These are phyloP conservation scores for Emergomyces pasteurianus DNA, from an alignment of 2,329 filamentous ascomycete species.

Conservation along the genomic window DNA sequence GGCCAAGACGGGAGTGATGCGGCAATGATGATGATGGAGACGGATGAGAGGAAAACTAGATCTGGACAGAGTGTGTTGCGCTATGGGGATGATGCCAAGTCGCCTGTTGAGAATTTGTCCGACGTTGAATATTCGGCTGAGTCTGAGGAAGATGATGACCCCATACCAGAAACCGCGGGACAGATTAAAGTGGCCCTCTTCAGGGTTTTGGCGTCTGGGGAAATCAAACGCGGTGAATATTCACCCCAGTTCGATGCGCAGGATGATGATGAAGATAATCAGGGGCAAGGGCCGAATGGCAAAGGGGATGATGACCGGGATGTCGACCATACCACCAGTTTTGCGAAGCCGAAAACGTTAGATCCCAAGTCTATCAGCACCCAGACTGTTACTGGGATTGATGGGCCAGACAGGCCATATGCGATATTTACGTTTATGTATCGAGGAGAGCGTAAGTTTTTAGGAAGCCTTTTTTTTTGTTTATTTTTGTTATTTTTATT, in stretches of 20 bases:
- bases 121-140: constrained; percentile 56
- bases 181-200: constrained; percentile 98
- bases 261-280: constrained; percentile 70
- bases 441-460: constrained; percentile 74
- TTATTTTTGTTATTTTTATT: not conserved
- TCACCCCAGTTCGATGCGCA: constrained; percentile 95
- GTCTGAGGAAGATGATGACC: constrained; percentile 72
- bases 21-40: constrained; percentile 26
- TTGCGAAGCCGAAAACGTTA: constrained; percentile 88
- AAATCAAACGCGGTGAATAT: constrained; percentile 97
- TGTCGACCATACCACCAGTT: constrained; percentile 93
- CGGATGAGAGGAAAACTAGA: constrained; percentile 22
- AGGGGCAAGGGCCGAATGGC: constrained; percentile 34
- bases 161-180: constrained; percentile 77
- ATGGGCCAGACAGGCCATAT: constrained; percentile 90
- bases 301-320: constrained; percentile 57
- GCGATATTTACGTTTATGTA: constrained; percentile 98
- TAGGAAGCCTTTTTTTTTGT: not conserved
- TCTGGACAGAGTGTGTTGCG: constrained; percentile 51
- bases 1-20: constrained; percentile 24
- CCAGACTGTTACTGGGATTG: constrained; percentile 96
- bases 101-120: constrained; percentile 60
- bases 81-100: constrained; percentile 65
- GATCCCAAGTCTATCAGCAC: constrained; percentile 97
- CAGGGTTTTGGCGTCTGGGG: constrained; percentile 83